Percentiles rank a stretch among this genome's conserved stretches.
Conservation (phyloP, 495 filamentous ascomycete species). For the Neurospora intermedia region DNA sequence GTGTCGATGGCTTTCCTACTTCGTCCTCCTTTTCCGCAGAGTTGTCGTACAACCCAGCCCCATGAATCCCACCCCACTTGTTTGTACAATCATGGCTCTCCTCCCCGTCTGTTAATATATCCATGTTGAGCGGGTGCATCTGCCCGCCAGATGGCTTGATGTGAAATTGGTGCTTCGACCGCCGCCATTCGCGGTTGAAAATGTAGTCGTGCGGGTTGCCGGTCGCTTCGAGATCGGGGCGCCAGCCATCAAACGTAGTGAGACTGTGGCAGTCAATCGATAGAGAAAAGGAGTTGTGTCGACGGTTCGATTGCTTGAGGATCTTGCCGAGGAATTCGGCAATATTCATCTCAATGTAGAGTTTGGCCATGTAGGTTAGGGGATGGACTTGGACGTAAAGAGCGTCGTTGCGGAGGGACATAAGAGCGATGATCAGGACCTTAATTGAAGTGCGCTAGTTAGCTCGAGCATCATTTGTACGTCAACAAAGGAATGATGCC, state of each 20-base stretch:
- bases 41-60: neutral
- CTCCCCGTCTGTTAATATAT: neutral
- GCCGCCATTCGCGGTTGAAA: constrained; percentile 3
- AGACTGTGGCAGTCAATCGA: neutral
- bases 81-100: neutral
- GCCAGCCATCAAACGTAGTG: neutral
- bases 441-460: neutral
- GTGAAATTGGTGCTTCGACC: neutral
- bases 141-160: constrained; percentile 3
- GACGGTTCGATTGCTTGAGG: constrained; percentile 12
- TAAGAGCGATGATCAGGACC: constrained; percentile 19
- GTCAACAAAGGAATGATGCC: neutral
- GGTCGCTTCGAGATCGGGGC: neutral
- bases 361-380: constrained; percentile 38
- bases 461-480: neutral
- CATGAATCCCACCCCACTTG: neutral
- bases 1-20: neutral
- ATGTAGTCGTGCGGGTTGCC: neutral
- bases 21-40: neutral
- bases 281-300: neutral
- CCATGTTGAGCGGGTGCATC: constrained; percentile 9
- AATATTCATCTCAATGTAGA: constrained; percentile 45
- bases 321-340: constrained; percentile 36
- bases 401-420: constrained; percentile 18
- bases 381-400: constrained; percentile 43